Evolutionary conservation across 2,329 filamentous ascomycete genomes (phyloP).

Genomic region (Xylaria multiplex): DNA sequence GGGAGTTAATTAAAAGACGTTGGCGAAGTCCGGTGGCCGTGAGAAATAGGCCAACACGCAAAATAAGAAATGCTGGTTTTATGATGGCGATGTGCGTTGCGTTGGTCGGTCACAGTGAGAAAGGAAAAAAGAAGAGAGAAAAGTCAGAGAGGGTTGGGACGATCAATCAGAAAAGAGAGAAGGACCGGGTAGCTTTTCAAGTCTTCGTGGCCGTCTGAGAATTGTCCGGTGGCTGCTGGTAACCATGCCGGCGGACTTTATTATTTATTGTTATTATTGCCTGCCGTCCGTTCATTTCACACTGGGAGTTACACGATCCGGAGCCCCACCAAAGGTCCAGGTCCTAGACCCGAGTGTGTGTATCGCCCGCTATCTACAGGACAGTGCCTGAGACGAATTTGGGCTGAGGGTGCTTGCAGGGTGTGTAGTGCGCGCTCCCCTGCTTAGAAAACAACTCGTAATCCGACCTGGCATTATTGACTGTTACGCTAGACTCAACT

Average conservation of each 20-base stretch:
- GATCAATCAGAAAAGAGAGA: not conserved
- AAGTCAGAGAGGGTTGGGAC: not conserved
- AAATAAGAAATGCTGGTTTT: not conserved
- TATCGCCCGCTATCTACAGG: not conserved
- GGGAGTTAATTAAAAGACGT: not conserved
- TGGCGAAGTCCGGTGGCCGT: constrained; percentile 36
- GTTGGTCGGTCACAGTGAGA: not conserved
- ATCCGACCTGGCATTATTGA: constrained; percentile 3
- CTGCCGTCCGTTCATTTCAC: constrained; percentile 12
- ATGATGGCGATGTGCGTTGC: not conserved
- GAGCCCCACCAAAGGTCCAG: constrained; percentile 32
- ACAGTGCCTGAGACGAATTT: not conserved
- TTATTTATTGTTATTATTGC: constrained; percentile 14
- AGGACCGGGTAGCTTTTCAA: constrained; percentile 1
- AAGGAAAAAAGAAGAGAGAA: not conserved
- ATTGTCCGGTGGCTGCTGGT: constrained; percentile 17
- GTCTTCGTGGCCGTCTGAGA: not conserved
- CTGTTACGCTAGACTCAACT: not conserved
- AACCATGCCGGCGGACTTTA: not conserved
- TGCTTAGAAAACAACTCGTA: constrained; percentile 4
- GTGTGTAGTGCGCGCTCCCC: constrained; percentile 14
- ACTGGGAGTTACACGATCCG: constrained; percentile 28
- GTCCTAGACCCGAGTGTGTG: constrained; percentile 22
- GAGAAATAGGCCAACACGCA: not conserved
- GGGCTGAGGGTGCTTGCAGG: not conserved